Conservation (phyloP, 257 asterid species). For the Lycium ferocissimum region DNA sequence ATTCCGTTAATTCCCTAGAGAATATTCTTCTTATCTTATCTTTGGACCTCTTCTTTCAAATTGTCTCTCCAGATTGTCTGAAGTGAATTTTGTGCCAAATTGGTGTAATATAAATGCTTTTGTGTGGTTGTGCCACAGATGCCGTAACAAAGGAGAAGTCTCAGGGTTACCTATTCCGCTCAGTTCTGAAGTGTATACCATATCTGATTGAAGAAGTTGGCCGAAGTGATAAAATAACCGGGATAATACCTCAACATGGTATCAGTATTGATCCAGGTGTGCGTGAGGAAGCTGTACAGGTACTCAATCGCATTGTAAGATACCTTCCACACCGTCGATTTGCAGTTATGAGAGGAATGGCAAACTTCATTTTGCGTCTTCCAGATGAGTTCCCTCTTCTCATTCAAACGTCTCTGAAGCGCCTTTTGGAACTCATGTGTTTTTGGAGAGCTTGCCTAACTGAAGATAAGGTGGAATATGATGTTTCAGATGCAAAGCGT, state of each 20-base stretch:
- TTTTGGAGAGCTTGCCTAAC: conserved; percentile 95
- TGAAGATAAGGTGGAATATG: conserved; percentile 70
- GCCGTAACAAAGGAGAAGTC: conserved; percentile 95
- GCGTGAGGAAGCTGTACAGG: conserved; percentile 98
- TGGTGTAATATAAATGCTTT: conserved; percentile 27
- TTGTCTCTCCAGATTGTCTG: background rate
- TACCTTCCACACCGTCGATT: conserved; percentile 97
- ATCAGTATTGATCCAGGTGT: conserved; percentile 99
- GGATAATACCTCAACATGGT: conserved; percentile 98
- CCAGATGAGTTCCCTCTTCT: conserved; percentile 99
- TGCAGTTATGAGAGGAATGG: conserved; percentile 98
- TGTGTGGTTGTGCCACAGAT: conserved; percentile 62
- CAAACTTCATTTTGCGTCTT: conserved; percentile 83
- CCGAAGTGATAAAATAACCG: conserved; percentile 92
- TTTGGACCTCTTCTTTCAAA: background rate
- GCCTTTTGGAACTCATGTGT: conserved; percentile 97
- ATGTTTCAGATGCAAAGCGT: conserved; percentile 67
- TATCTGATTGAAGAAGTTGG: conserved; percentile 98
- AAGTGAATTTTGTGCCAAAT: conserved; percentile 4
- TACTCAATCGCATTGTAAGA: conserved; percentile 87
- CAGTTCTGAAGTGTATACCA: conserved; percentile 99
- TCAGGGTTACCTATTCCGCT: conserved; percentile 96
- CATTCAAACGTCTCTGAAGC: conserved; percentile 95
- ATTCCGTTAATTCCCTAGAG: background rate
- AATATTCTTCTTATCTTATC: background rate